Conservation (phyloP, 2,329 filamentous ascomycete genomes). For the Ophiostoma montium region DNA sequence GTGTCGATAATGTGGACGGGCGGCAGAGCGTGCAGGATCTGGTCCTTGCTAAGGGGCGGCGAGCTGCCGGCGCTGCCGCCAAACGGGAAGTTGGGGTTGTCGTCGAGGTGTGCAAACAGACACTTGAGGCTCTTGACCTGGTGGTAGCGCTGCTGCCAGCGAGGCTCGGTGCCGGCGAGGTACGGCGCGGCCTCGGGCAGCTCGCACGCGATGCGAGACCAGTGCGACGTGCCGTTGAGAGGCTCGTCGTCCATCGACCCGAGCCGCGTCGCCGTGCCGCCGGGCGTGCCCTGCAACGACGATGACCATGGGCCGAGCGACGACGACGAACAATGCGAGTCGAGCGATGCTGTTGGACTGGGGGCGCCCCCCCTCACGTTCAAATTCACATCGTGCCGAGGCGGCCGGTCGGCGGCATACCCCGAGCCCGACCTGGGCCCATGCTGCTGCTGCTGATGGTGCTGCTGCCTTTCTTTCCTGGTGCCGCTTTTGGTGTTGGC, state of each 20-base stretch:
- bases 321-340: neutral
- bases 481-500: neutral
- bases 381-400: too few relatives aligned
- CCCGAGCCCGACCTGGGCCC: too few relatives aligned
- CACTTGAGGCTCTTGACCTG: conserved; percentile 15
- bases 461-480: neutral
- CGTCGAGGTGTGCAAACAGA: conserved; percentile 13
- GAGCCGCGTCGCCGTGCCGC: neutral
- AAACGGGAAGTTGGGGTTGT: conserved; percentile 17
- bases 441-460: too few relatives aligned
- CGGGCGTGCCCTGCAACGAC: neutral
- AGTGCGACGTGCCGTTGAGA: conserved; percentile 11
- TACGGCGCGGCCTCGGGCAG: conserved; percentile 16
- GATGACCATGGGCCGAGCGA: neutral
- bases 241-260: neutral
- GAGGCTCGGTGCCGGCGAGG: conserved; percentile 13
- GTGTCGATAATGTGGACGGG: conserved; percentile 12
- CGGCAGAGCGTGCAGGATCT: conserved; percentile 14
- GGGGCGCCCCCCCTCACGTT: too few relatives aligned
- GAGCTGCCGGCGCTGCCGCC: conserved; percentile 9
- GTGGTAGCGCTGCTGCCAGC: conserved; percentile 15
- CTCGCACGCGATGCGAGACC: conserved; percentile 13
- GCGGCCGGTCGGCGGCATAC: too few relatives aligned
- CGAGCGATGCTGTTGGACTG: neutral
- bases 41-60: conserved; percentile 4